Base-by-base conservation (phyloP, 495 filamentous ascomycete genomes). In the Daldinia childiae region DNA sequence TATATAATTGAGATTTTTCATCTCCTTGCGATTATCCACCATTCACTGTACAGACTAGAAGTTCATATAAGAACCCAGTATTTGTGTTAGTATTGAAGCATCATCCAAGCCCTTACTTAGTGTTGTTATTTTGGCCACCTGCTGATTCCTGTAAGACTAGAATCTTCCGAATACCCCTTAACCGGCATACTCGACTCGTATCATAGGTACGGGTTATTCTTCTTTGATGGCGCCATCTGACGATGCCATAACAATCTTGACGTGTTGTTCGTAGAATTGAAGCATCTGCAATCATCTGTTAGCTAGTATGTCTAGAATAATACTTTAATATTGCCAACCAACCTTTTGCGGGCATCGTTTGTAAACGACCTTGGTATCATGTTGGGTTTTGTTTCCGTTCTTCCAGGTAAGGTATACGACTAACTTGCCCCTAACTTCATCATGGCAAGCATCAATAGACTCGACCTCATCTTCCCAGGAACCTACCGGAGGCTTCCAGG, bases 271-370 rank as follows among this genome's bases (percentile, higher is more conserved):
- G 70, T 89, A 90, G 58, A 89, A 90, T 58, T 81, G 82, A 0
- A 90, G 76, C 87, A 89, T 89, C 87, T 89, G 51, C 0, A 68
- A 11, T 27, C 34, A 54, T 17, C 17, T 72, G 43, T 77, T 36
- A 62, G 34, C 27, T 21, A 39, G 30, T 36, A 8, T 21, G 36
- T 58, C 9, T 27, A 59, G 3, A 41, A 30, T n/a, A 24, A 6
- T 30, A 43, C 14, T 50, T n/a, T 41, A 24, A 32, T 48, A 43
- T 26, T 38, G 39, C 17, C 3, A 58, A 77, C 75, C 32, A 76
- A 89, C 87, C 81, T 84, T 88, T 60, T 90, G 88, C 0, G 88
- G 88, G 62, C 87, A 89, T 21, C 86, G 80, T 32, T 83, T 79
- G 67, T 90, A 89, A 17, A 89, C 82, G 4, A 82, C 78, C 21